Evolutionary conservation across 176 grass and related monocot species (phyloP).

Genomic region (Pontederia paniculata): DNA sequence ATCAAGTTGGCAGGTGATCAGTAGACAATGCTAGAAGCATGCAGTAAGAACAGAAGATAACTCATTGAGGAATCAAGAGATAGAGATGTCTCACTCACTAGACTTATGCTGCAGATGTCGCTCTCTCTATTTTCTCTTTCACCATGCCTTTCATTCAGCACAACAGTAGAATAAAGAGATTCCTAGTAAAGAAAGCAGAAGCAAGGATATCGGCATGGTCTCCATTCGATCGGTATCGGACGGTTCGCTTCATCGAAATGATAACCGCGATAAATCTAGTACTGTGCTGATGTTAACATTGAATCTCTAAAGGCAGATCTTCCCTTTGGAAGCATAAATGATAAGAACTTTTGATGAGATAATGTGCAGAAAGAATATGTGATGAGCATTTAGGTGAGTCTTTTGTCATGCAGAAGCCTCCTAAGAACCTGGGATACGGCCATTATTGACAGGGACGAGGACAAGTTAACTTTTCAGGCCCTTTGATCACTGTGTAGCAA

Average conservation of each 20-base stretch:
- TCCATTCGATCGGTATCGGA: neutral
- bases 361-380: neutral
- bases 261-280: too few relatives aligned
- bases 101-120: too few relatives aligned
- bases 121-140: too few relatives aligned
- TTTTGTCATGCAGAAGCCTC: slow-evolving; percentile 3
- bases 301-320: neutral
- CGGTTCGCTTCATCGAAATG: too few relatives aligned
- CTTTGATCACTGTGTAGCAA: too few relatives aligned
- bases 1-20: too few relatives aligned
- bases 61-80: too few relatives aligned
- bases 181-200: neutral
- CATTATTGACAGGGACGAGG: too few relatives aligned
- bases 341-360: neutral
- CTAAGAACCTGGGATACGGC: neutral
- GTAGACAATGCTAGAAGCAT: too few relatives aligned
- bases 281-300: neutral
- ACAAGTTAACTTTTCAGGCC: too few relatives aligned
- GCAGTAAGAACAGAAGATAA: too few relatives aligned
- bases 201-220: neutral
- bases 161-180: neutral
- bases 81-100: too few relatives aligned
- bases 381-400: neutral
- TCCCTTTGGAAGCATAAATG: neutral
- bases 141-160: neutral